Evolutionary conservation across 2,329 filamentous ascomycete species (phyloP).

Genomic region (Colletotrichum orbiculare): DNA sequence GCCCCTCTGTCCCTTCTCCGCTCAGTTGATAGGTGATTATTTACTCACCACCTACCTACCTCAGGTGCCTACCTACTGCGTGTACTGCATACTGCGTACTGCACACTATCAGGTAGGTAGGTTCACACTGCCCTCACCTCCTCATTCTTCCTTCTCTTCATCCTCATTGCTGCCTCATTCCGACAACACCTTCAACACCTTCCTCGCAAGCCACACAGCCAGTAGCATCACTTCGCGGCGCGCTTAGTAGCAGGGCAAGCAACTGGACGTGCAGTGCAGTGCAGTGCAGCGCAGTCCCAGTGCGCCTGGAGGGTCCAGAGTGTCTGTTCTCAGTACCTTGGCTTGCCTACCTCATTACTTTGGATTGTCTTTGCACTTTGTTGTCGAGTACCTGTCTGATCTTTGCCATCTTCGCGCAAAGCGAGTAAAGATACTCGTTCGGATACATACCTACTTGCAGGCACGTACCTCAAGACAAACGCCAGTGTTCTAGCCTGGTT

Average conservation of each 20-base stretch:
- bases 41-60: neutral
- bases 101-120: too few species aligned
- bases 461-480: neutral
- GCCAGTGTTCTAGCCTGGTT: too few species aligned
- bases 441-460: too few species aligned
- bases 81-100: too few species aligned
- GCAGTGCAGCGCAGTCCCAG: neutral
- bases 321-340: slow-evolving; percentile 26
- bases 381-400: too few species aligned
- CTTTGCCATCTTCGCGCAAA: too few species aligned
- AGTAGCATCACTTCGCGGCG: slow-evolving; percentile 49
- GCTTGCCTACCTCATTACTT: too few species aligned
- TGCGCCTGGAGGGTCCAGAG: slow-evolving; percentile 12
- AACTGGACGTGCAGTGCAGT: slow-evolving; percentile 24
- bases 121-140: slow-evolving; percentile 5
- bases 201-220: slow-evolving; percentile 38
- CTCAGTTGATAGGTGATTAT: too few species aligned
- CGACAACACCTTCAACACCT: slow-evolving; percentile 10
- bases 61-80: neutral
- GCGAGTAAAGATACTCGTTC: too few species aligned
- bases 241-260: slow-evolving; percentile 43
- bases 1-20: neutral
- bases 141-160: slow-evolving; percentile 10
- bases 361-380: neutral
- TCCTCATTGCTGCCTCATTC: neutral